Evolutionary conservation across 768 basidiomycete genomes (phyloP).

Genomic region (Lyophyllum shimeji): DNA sequence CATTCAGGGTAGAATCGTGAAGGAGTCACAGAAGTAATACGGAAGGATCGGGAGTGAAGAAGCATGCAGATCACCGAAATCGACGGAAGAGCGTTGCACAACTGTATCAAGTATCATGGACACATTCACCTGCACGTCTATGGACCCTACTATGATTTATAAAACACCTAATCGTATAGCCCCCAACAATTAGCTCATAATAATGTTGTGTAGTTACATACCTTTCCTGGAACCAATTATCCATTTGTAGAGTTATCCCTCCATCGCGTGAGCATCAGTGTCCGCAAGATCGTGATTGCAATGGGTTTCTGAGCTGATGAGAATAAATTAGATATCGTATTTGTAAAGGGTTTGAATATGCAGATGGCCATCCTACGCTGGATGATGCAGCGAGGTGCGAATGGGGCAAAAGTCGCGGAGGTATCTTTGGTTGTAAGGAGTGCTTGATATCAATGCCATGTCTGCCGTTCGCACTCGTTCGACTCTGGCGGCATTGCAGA

Average conservation of each 20-base stretch:
- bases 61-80: slow-evolving; percentile 25
- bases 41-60: slow-evolving; percentile 20
- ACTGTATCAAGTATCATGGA: slow-evolving; percentile 24
- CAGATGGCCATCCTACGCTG: background rate
- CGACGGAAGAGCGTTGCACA: slow-evolving; percentile 22
- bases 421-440: slow-evolving; percentile 11
- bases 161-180: background rate
- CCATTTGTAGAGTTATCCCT: background rate
- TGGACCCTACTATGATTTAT: slow-evolving; percentile 5
- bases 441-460: background rate
- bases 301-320: background rate
- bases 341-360: background rate
- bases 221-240: background rate
- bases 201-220: background rate
- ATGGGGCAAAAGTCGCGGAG: slow-evolving; percentile 4
- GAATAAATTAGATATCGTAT: background rate
- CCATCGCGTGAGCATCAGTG: background rate
- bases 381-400: background rate
- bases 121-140: background rate
- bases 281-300: background rate
- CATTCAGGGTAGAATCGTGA: background rate
- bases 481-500: background rate
- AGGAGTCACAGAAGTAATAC: slow-evolving; percentile 18
- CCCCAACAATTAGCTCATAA: background rate
- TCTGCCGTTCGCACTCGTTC: background rate